phyloP scores from a whole-genome alignment of 306 rosid genomes.

The Cicer yamashitae region DNA sequence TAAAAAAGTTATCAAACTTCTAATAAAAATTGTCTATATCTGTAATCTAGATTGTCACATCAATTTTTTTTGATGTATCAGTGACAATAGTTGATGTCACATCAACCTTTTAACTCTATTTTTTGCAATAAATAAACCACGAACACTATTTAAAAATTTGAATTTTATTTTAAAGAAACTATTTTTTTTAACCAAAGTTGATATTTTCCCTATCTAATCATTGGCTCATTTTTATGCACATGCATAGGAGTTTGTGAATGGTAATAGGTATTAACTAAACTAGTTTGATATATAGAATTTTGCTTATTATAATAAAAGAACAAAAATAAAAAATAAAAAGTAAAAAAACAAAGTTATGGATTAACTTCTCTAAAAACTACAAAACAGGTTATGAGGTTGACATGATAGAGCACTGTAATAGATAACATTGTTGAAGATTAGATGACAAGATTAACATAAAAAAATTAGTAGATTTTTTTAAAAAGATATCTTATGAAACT shows the following conservation, averaged over 20 bases:
- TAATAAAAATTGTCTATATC: not conserved
- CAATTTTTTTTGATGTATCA: not conserved
- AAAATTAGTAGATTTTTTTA: not conserved
- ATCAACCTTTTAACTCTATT: not conserved
- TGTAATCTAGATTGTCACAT: not conserved
- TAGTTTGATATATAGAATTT: conserved; percentile 37
- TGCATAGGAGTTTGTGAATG: conserved; percentile 22
- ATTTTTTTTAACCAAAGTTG: not conserved
- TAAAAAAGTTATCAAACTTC: not conserved
- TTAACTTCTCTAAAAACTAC: conserved; percentile 43
- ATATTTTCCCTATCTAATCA: conserved; percentile 1
- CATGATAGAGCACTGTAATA: conserved; percentile 16
- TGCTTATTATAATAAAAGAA: conserved; percentile 32
- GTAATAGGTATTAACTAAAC: conserved; percentile 34
- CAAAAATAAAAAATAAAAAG: not conserved
- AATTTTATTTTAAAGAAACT: not conserved
- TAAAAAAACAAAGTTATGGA: not conserved
- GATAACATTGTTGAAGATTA: conserved; percentile 33
- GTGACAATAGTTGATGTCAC: not conserved
- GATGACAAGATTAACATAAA: conserved; percentile 2
- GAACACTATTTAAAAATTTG: not conserved
- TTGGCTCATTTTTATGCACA: conserved; percentile 10
- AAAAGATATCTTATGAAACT: not conserved
- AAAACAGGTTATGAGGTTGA: conserved; percentile 43
- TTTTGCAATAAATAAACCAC: not conserved